A percentile compares a stretch with the other conserved stretches of the same genome.
phyloP scores from a whole-genome alignment of 2,329 filamentous ascomycete genomes.

The Fusarium marasasianum region DNA sequence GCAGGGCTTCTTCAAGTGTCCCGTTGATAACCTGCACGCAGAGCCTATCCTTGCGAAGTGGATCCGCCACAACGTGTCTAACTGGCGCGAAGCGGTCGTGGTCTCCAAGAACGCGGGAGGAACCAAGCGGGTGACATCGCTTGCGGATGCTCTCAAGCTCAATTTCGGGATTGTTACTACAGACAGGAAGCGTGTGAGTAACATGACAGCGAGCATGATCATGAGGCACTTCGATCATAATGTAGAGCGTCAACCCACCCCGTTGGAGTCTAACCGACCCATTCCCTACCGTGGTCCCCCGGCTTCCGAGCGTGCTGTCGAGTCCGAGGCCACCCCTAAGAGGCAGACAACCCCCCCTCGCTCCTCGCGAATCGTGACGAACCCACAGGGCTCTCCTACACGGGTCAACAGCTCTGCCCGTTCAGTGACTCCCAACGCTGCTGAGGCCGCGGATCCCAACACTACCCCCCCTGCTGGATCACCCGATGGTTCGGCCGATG shows the following conservation, averaged over 20 bases:
- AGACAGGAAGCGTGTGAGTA: conserved; percentile 74
- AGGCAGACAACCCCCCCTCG: conserved; percentile 34
- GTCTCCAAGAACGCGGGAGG: conserved; percentile 98
- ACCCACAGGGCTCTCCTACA: conserved; percentile 57
- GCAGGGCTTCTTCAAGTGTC: conserved; percentile 98
- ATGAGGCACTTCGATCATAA: conserved; percentile 71
- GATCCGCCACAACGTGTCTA: conserved; percentile 87
- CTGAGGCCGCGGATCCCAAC: conserved; percentile 23
- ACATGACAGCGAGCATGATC: conserved; percentile 83
- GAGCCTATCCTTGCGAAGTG: conserved; percentile 95
- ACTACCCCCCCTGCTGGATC: conserved; percentile 38
- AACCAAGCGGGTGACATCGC: conserved; percentile 94
- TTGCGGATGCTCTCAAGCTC: conserved; percentile 94
- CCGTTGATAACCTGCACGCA: conserved; percentile 96
- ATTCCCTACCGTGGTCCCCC: conserved; percentile 31
- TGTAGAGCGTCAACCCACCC: conserved; percentile 57
- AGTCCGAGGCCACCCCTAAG: conserved; percentile 32
- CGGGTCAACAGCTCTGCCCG: conserved; percentile 41
- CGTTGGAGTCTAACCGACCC: conserved; percentile 48
- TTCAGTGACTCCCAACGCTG: conserved; percentile 12
- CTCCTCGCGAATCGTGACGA: conserved; percentile 49
- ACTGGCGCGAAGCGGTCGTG: conserved; percentile 92
- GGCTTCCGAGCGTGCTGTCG: conserved; percentile 29
- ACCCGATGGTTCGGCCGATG: conserved; percentile 45
- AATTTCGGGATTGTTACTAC: conserved; percentile 98